Percentiles rank a stretch among this genome's conserved stretches.
These are phyloP conservation scores for Cantharellus anzutake DNA, from an alignment of 768 basidiomycete species.

Conservation along the genomic window DNA sequence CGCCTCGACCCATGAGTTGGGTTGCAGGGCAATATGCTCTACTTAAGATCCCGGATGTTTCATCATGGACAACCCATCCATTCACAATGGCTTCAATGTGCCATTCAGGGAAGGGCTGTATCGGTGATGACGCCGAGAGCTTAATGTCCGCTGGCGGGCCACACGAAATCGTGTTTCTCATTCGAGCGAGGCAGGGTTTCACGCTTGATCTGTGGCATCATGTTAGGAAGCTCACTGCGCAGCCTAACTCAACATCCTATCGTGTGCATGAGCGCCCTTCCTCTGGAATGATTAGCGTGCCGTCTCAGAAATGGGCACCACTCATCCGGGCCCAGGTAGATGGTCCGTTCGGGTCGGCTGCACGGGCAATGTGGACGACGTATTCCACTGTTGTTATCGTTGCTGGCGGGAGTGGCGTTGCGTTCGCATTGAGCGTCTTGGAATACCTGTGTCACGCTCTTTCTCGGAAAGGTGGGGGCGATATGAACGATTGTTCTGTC, in stretches of 20 bases:
- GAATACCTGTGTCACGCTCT: constrained; percentile 36
- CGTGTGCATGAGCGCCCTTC: too few relatives aligned
- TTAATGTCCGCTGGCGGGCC: constrained; percentile 18
- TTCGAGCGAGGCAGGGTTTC: constrained; percentile 53
- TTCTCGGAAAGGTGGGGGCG: constrained; percentile 19
- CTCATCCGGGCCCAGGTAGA: constrained; percentile 40
- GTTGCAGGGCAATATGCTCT: constrained; percentile 65
- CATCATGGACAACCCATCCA: constrained; percentile 43
- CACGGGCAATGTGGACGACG: constrained; percentile 36
- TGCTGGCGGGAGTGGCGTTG: constrained; percentile 58
- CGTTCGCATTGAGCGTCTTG: constrained; percentile 46
- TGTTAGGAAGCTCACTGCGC: constrained; percentile 19
- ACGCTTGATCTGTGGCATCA: constrained; percentile 45
- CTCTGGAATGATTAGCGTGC: too few relatives aligned
- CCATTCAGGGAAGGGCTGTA: constrained; percentile 22
- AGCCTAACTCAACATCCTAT: too few relatives aligned
- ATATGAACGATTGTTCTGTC: constrained; percentile 7
- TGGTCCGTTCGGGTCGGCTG: constrained; percentile 50
- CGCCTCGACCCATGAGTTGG: constrained; percentile 40
- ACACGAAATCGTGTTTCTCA: constrained; percentile 39
- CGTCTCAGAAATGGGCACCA: not conserved
- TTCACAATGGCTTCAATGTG: constrained; percentile 51
- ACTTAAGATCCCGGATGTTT: constrained; percentile 44
- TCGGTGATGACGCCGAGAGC: not conserved
- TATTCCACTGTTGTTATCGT: constrained; percentile 44